Evolutionary conservation across 208 protist genomes (phyloP), one percentile per base, ranked within the genome.

Genomic region (Leishmania major): DNA sequence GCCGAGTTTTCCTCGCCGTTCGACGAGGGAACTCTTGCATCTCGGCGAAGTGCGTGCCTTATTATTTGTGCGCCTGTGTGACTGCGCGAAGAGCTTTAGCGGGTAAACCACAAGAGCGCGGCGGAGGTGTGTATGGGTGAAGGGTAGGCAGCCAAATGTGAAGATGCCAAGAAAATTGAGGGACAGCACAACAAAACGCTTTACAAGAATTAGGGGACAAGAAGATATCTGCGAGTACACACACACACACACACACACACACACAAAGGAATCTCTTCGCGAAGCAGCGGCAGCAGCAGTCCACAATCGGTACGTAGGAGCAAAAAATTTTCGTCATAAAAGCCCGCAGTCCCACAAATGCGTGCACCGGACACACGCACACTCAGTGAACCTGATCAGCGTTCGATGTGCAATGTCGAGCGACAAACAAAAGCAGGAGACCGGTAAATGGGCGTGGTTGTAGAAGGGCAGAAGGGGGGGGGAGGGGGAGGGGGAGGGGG

Each of bases 31-130:
- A 6, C 72, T 76, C 72, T 17, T 76, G 47, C 72, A 76, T 76
- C 45, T 55, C 15, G 28, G 31, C 49, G 3, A 79, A 79, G 22
- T 10, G 22, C 60, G 25, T 69, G 10, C 13, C 13, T 64, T 40
- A 11, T 28, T 81, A 15, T 47, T 37, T 80, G 37, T 73, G 64
- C 37, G 64, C 57, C 43, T 72, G 60, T 43, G 77, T 47, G n/a
- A 53, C 43, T 53, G 67, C 67, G 37, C 25, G 67, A 43, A 49
- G 37, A 72, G 10, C 15, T 72, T 37, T 11, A n/a, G 31, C 45
- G 45, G 45, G 45, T 49, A 49, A 49, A 11, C 45, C 45, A 49
- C 45, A 49, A 49, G 45, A 49, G 45, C 45, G 45, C 0, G 8
- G 45, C 45, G 45, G 45, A 49, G 45, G 57, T 62, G 57, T 62